These are phyloP conservation scores for Oenanthe sinensis DNA, from an alignment of 129 eudicot genomes.

Conservation along the genomic window DNA sequence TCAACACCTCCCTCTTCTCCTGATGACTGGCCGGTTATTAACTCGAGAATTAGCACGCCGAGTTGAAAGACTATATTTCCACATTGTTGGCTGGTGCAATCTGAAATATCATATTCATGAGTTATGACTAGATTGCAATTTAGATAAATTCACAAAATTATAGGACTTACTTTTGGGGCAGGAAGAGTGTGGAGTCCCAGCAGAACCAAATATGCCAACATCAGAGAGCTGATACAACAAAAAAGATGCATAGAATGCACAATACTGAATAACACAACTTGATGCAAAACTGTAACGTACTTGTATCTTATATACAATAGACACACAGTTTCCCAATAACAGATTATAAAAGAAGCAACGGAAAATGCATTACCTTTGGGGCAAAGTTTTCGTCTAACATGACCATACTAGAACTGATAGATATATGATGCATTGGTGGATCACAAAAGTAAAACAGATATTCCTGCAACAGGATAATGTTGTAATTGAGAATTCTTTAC, in stretches of 20 bases:
- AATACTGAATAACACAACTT: not conserved
- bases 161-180: slow-evolving; percentile 36
- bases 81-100: slow-evolving; percentile 26
- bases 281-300: not conserved
- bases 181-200: slow-evolving; percentile 35
- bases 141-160: not conserved
- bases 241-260: not conserved
- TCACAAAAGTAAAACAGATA: slow-evolving; percentile 79
- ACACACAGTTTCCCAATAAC: not conserved
- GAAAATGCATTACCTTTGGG: slow-evolving; percentile 47
- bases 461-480: slow-evolving; percentile 38
- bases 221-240: slow-evolving; percentile 46
- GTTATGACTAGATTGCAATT: not conserved
- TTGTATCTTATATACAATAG: not conserved
- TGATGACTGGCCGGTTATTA: slow-evolving; percentile 82
- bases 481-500: not conserved
- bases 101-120: slow-evolving; percentile 19
- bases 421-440: slow-evolving; percentile 69
- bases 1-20: slow-evolving; percentile 47
- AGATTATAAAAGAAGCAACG: not conserved
- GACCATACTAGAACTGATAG: slow-evolving; percentile 69
- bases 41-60: slow-evolving; percentile 70
- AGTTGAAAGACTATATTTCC: slow-evolving; percentile 58
- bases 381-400: slow-evolving; percentile 77
- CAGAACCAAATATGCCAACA: slow-evolving; percentile 48